Conservation (phyloP, 805 yeast genomes). For the Phaffomyces antillensis region DNA sequence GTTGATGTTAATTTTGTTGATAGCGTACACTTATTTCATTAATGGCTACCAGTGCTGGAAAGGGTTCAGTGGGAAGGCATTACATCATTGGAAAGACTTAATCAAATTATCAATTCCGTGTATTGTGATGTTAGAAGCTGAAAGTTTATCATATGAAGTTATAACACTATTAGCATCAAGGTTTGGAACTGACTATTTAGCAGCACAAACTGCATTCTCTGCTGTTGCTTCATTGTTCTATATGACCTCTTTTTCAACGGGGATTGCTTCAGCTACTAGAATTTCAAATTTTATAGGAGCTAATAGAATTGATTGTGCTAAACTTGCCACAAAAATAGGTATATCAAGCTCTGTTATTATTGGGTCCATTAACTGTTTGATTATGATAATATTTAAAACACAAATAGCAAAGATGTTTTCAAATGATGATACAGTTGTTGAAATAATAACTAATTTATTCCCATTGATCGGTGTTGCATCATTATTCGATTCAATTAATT, state of each 20-base stretch:
- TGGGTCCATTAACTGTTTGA: constrained; percentile 43
- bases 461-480: constrained; percentile 64
- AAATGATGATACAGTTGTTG: constrained; percentile 49
- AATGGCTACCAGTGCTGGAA: constrained; percentile 64
- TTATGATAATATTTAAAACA: constrained; percentile 42
- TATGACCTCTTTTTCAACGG: constrained; percentile 66
- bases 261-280: constrained; percentile 65
- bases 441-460: constrained; percentile 43
- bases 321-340: constrained; percentile 37
- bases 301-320: constrained; percentile 38
- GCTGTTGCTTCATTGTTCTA: constrained; percentile 57
- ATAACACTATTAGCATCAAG: constrained; percentile 63
- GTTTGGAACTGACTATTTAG: constrained; percentile 60
- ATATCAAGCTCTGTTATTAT: constrained; percentile 33
- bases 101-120: constrained; percentile 61
- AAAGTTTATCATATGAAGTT: constrained; percentile 66
- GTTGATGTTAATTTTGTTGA: constrained; percentile 39
- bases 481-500: constrained; percentile 62
- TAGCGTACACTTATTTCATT: constrained; percentile 28
- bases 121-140: constrained; percentile 67
- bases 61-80: constrained; percentile 28
- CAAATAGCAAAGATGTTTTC: constrained; percentile 55
- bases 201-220: constrained; percentile 69
- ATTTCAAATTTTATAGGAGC: constrained; percentile 69
- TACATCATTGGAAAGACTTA: constrained; percentile 46